phyloP scores from a whole-genome alignment of 2,329 filamentous ascomycete species.

The Hymenoscyphus infarciens region DNA sequence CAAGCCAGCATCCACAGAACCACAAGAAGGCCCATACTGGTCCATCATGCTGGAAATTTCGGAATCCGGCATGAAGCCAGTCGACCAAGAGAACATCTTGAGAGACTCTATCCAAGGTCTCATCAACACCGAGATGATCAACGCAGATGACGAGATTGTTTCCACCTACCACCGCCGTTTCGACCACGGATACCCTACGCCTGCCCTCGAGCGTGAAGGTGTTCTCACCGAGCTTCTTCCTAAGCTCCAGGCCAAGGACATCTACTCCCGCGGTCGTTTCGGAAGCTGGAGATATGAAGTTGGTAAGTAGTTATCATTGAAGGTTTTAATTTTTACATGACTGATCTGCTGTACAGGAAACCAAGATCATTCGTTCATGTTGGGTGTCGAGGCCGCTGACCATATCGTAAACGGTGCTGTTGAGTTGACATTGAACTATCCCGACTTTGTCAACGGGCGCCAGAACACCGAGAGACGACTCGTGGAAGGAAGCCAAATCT shows the following conservation, averaged over 20 bases:
- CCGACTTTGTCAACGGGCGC: slow-evolving; percentile 66
- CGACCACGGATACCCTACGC: slow-evolving; percentile 97
- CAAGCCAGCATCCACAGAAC: slow-evolving; percentile 67
- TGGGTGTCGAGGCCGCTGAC: slow-evolving; percentile 72
- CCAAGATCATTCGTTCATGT: slow-evolving; percentile 70
- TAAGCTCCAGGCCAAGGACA: slow-evolving; percentile 85
- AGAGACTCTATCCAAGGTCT: slow-evolving; percentile 92
- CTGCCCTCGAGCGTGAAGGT: slow-evolving; percentile 89
- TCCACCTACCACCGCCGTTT: slow-evolving; percentile 98
- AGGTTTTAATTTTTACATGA: not conserved
- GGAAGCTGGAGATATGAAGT: slow-evolving; percentile 98
- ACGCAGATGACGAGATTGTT: slow-evolving; percentile 87
- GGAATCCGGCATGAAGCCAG: slow-evolving; percentile 91
- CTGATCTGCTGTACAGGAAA: slow-evolving; percentile 4
- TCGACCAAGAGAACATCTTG: slow-evolving; percentile 79
- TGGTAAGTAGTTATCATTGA: slow-evolving; percentile 47
- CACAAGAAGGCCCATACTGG: slow-evolving; percentile 94
- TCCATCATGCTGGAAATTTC: slow-evolving; percentile 99
- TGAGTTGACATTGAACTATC: slow-evolving; percentile 74
- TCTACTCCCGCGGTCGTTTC: slow-evolving; percentile 94
- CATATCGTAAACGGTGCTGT: slow-evolving; percentile 69
- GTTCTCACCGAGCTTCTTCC: slow-evolving; percentile 90
- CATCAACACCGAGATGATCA: slow-evolving; percentile 96
- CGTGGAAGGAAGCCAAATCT: slow-evolving; percentile 36
- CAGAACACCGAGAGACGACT: slow-evolving; percentile 39